Percentiles rank a stretch among this genome's conserved stretches.
Conservation (phyloP, 768 basidiomycete genomes). For the Saitozyma podzolica region DNA sequence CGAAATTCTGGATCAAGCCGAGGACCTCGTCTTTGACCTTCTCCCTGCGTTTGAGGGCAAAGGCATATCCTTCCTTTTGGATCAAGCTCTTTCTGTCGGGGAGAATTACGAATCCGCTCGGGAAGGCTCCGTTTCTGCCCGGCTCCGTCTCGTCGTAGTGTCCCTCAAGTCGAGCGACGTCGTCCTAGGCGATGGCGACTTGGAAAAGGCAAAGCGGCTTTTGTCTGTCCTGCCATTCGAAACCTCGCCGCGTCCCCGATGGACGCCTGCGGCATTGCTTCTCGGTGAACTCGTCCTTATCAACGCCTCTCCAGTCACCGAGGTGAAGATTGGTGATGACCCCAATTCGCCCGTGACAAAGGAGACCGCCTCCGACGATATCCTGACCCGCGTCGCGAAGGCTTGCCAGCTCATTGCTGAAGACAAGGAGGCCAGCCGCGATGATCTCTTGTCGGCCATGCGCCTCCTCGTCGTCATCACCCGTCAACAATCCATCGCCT, state of each 20-base stretch:
- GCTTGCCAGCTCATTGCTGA: too few species aligned
- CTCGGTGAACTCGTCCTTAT: conserved; percentile 81
- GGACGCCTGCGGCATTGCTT: conserved; percentile 82
- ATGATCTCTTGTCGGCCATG: conserved; percentile 77
- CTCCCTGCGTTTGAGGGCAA: conserved; percentile 72
- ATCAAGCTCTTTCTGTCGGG: conserved; percentile 67
- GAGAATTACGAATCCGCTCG: conserved; percentile 2
- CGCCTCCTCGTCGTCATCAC: conserved; percentile 76
- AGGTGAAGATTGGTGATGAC: conserved; percentile 59
- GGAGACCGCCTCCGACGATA: conserved; percentile 65
- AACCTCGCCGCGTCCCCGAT: conserved; percentile 62
- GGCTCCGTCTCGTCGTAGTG: conserved; percentile 69
- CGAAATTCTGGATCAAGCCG: conserved; percentile 78
- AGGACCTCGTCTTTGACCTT: conserved; percentile 84
- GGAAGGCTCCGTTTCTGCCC: conserved; percentile 74
- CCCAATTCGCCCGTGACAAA: conserved; percentile 67
- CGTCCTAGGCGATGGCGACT: too few species aligned
- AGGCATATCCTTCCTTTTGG: conserved; percentile 66
- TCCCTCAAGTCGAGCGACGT: conserved; percentile 6
- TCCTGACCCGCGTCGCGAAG: neutral
- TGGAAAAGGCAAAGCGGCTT: too few species aligned
- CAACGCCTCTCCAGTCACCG: conserved; percentile 60
- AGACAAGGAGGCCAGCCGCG: conserved; percentile 57
- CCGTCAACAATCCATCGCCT: conserved; percentile 56
- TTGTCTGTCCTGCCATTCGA: too few species aligned